Conservation (phyloP, 1,139 yeast genomes). For the Saccharomyces hybrid region DNA sequence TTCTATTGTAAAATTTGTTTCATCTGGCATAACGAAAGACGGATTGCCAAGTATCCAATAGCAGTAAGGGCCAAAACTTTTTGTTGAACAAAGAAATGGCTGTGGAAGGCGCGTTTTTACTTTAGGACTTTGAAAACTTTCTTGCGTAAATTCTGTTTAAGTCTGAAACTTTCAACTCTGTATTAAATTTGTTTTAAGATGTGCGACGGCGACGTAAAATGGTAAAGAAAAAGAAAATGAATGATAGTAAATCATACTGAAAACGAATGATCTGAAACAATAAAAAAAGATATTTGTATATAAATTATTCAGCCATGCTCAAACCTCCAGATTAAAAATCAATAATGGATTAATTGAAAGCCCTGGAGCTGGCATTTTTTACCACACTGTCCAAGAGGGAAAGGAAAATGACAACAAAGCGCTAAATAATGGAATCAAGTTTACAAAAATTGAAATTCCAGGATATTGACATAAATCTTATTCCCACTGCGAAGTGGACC, state of each 20-base stretch:
- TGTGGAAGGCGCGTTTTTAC: neutral
- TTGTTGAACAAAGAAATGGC: neutral
- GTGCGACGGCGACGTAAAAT: conserved; percentile 1
- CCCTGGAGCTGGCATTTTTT: neutral
- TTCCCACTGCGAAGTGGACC: conserved; percentile 48
- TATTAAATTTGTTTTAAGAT: neutral
- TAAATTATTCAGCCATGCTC: neutral
- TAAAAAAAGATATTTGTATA: neutral
- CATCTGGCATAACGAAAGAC: conserved; percentile 47
- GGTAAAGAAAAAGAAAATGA: neutral
- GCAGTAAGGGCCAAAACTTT: neutral
- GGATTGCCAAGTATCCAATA: neutral
- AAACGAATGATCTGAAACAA: neutral
- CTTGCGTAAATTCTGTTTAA: neutral
- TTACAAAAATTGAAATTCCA: conserved; percentile 18
- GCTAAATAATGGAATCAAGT: conserved; percentile 23
- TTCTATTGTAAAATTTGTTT: conserved; percentile 53
- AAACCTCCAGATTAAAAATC: neutral
- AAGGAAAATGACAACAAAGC: neutral
- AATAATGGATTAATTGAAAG: neutral
- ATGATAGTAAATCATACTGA: neutral
- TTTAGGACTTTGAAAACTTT: neutral
- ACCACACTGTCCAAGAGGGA: neutral
- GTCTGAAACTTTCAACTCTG: neutral
- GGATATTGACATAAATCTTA: conserved; percentile 16